These are phyloP conservation scores for Geoglossum cookeanum DNA, from an alignment of 2,329 filamentous ascomycete genomes.

Conservation along the genomic window DNA sequence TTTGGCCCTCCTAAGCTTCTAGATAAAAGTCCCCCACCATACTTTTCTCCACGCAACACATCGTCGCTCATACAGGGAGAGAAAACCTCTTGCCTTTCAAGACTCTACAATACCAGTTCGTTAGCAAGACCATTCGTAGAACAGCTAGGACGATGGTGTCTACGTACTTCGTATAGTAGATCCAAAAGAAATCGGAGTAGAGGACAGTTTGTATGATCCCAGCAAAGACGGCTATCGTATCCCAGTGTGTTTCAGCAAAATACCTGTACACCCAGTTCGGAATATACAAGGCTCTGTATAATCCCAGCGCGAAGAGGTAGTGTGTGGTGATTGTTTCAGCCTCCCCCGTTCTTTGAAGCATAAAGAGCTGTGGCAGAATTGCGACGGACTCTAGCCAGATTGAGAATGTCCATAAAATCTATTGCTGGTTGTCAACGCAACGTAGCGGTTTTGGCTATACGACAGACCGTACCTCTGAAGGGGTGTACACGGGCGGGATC, in stretches of 20 bases:
- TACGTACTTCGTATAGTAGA: slow-evolving; percentile 85
- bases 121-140: background rate
- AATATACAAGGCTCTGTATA: slow-evolving; percentile 89
- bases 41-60: background rate
- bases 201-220: slow-evolving; percentile 85
- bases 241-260: slow-evolving; percentile 58
- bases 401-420: slow-evolving; percentile 93
- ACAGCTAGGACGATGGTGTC: background rate
- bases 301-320: slow-evolving; percentile 83
- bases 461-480: slow-evolving; percentile 36
- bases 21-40: background rate
- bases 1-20: background rate
- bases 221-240: slow-evolving; percentile 74
- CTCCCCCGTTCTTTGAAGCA: slow-evolving; percentile 93
- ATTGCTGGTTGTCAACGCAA: slow-evolving; percentile 2
- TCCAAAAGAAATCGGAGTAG: slow-evolving; percentile 99
- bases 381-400: slow-evolving; percentile 97
- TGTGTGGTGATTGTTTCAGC: slow-evolving; percentile 99
- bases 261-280: slow-evolving; percentile 97
- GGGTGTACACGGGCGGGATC: slow-evolving; percentile 68
- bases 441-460: background rate
- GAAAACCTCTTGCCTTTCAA: slow-evolving; percentile 35
- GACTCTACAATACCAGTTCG: slow-evolving; percentile 19
- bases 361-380: slow-evolving; percentile 92
- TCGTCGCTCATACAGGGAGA: slow-evolving; percentile 26